A percentile compares a stretch with the other conserved stretches of the same genome.
Evolutionary conservation across 805 yeast genomes (phyloP).

Genomic region (Kodamaea neixiangensis): DNA sequence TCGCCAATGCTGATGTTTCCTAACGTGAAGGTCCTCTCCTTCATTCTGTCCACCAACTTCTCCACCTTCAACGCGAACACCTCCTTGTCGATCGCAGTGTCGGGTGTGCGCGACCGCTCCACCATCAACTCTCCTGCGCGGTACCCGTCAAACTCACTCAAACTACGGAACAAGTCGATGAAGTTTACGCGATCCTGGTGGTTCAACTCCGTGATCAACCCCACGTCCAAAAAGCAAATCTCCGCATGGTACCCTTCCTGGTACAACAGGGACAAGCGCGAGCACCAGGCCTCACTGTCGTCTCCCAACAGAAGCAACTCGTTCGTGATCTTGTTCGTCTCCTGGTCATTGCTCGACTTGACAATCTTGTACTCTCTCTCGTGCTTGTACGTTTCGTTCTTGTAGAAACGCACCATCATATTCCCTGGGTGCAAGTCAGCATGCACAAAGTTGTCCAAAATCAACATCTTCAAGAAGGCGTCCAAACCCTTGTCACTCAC

Average conservation of each 20-base stretch:
- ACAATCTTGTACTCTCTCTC: constrained; percentile 44
- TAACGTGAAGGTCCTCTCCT: constrained; percentile 84
- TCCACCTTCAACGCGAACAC: constrained; percentile 87
- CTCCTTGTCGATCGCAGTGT: constrained; percentile 81
- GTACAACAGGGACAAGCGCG: constrained; percentile 46
- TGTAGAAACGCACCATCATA: constrained; percentile 72
- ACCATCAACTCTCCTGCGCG: constrained; percentile 94
- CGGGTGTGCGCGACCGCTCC: constrained; percentile 93
- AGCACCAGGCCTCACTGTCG: constrained; percentile 46
- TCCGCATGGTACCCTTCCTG: constrained; percentile 75
- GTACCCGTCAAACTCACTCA: constrained; percentile 92
- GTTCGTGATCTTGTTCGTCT: constrained; percentile 47
- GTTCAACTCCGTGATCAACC: constrained; percentile 87
- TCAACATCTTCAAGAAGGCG: constrained; percentile 89
- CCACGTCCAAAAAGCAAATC: constrained; percentile 89
- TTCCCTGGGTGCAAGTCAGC: constrained; percentile 98
- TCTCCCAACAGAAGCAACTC: constrained; percentile 38
- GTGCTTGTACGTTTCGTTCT: constrained; percentile 45
- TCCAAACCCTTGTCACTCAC: constrained; percentile 83
- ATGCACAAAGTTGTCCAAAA: constrained; percentile 90
- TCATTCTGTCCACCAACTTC: constrained; percentile 75
- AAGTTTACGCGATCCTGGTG: constrained; percentile 78
- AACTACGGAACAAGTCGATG: constrained; percentile 82
- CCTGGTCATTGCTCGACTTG: constrained; percentile 45
- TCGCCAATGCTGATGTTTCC: constrained; percentile 94